A percentile compares a stretch with the other conserved stretches of the same genome.
phyloP scores from a whole-genome alignment of 2,329 filamentous ascomycete species.

The Fusarium multiceps region DNA sequence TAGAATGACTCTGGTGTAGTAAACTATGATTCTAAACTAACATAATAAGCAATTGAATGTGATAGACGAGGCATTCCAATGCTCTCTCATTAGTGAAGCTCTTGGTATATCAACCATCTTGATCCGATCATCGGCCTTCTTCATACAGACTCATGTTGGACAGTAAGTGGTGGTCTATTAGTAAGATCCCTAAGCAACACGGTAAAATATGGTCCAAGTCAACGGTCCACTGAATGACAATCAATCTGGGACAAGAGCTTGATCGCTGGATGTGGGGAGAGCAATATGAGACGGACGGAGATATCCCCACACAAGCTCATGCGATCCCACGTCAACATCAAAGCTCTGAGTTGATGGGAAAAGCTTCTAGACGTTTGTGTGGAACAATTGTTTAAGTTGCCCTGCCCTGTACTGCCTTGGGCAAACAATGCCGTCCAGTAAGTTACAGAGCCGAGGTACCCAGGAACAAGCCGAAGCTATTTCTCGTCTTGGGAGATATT shows the following conservation, averaged over 20 bases:
- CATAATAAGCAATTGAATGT: neutral
- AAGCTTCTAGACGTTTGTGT: conserved; percentile 26
- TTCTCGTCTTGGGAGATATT: neutral
- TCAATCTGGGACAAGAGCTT: conserved; percentile 27
- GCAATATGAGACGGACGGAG: conserved; percentile 28
- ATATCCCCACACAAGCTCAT: conserved; percentile 38
- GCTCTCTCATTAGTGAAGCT: neutral
- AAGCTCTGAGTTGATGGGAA: conserved; percentile 8
- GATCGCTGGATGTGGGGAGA: conserved; percentile 30
- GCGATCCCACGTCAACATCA: conserved; percentile 12
- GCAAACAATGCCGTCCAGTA: neutral
- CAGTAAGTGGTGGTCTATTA: neutral
- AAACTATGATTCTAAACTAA: neutral
- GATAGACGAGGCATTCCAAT: neutral
- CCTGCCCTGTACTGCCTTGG: neutral
- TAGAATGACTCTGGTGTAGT: neutral
- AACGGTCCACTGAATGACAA: conserved; percentile 4
- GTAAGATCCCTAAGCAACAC: neutral
- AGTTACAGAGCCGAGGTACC: conserved; percentile 6
- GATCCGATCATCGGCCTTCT: neutral
- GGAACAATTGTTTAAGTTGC: conserved; percentile 12
- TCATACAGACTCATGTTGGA: neutral
- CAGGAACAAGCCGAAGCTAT: conserved; percentile 1
- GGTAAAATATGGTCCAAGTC: neutral
- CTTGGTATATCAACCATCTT: neutral